Evolutionary conservation across 495 filamentous ascomycete genomes (phyloP).

Genomic region (Xylaria palmicola): DNA sequence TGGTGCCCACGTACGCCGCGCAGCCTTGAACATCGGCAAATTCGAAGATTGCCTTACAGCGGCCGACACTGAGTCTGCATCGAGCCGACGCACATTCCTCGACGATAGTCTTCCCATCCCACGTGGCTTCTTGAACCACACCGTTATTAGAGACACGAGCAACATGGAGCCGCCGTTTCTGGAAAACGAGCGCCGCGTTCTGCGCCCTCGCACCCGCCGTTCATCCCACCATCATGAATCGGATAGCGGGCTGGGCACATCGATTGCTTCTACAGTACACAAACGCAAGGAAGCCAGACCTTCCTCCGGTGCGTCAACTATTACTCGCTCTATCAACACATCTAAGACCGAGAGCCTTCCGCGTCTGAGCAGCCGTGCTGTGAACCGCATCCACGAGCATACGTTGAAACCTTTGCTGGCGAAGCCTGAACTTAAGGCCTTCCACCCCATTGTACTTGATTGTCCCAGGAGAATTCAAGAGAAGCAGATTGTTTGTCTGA

Average conservation of each 20-base stretch:
- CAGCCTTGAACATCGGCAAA: slow-evolving; percentile 54
- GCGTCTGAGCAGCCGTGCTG: slow-evolving; percentile 49
- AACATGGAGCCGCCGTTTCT: slow-evolving; percentile 26
- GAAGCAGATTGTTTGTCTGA: slow-evolving; percentile 78
- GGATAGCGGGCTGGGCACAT: slow-evolving; percentile 61
- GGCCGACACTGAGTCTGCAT: slow-evolving; percentile 29
- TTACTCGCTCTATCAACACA: slow-evolving; percentile 51
- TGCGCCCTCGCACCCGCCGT: slow-evolving; percentile 52
- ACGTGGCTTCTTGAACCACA: slow-evolving; percentile 49
- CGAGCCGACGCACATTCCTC: slow-evolving; percentile 31
- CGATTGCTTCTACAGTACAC: slow-evolving; percentile 46
- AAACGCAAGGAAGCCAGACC: slow-evolving; percentile 30
- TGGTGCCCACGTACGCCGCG: slow-evolving; percentile 53
- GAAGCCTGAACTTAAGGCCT: slow-evolving; percentile 62
- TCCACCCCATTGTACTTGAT: slow-evolving; percentile 72
- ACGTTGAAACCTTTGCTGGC: slow-evolving; percentile 52
- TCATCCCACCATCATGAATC: slow-evolving; percentile 56
- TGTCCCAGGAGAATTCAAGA: slow-evolving; percentile 73
- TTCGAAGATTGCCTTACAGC: slow-evolving; percentile 38
- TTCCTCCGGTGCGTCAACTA: slow-evolving; percentile 25
- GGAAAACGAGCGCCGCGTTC: slow-evolving; percentile 41
- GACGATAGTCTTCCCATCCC: slow-evolving; percentile 53
- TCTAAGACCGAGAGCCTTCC: slow-evolving; percentile 36
- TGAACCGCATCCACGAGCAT: slow-evolving; percentile 55
- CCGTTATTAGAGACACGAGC: slow-evolving; percentile 42